phyloP scores from a whole-genome alignment of 768 basidiomycete genomes.

The Pleurotus giganteus region DNA sequence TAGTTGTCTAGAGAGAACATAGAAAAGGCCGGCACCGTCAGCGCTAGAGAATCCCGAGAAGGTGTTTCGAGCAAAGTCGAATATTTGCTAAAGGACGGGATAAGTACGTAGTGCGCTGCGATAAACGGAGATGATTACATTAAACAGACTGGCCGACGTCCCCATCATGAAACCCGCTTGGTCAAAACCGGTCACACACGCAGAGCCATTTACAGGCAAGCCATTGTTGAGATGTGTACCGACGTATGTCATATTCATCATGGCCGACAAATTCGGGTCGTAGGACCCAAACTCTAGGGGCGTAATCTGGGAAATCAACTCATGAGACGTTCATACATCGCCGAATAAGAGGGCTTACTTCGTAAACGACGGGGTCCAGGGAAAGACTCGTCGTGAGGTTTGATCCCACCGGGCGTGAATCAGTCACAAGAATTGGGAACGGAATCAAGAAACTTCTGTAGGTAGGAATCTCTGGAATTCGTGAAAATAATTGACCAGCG shows the following conservation, averaged over 20 bases:
- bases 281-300: constrained; percentile 73
- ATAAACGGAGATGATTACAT: constrained; percentile 31
- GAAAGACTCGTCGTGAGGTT: constrained; percentile 38
- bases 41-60: constrained; percentile 35
- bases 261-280: constrained; percentile 71
- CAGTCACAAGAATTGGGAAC: constrained; percentile 64
- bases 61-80: constrained; percentile 42
- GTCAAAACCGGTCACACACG: constrained; percentile 75
- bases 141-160: constrained; percentile 69
- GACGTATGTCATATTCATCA: constrained; percentile 56
- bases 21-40: constrained; percentile 41
- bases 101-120: neutral
- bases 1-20: constrained; percentile 47
- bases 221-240: constrained; percentile 68
- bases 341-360: constrained; percentile 35
- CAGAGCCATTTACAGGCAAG: constrained; percentile 45
- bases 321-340: neutral
- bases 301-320: constrained; percentile 38
- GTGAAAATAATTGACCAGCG: constrained; percentile 71
- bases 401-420: constrained; percentile 48
- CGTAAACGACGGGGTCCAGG: constrained; percentile 51
- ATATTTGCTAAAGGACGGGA: constrained; percentile 36
- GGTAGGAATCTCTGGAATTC: constrained; percentile 47
- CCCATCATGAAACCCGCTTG: constrained; percentile 76
- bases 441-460: constrained; percentile 53